A percentile compares a stretch with the other conserved stretches of the same genome.
phyloP scores from a whole-genome alignment of 345 rosid species.

The Viola odorata region DNA sequence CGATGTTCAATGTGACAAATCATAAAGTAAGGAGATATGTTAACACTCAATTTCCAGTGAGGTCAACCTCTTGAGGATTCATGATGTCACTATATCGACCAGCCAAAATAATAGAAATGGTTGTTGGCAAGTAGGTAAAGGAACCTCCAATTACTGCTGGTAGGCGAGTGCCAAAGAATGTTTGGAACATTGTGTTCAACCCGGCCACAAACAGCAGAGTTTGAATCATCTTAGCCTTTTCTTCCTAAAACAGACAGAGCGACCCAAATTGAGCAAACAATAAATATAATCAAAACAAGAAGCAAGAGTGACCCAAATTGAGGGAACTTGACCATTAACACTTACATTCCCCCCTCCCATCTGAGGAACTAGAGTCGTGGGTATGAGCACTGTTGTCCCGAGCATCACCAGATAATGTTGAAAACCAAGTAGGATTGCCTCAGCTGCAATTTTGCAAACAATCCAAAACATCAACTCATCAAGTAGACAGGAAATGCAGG shows the following conservation, averaged over 20 bases:
- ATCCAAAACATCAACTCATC: constrained; percentile 7
- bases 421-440: constrained; percentile 87
- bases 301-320: not conserved
- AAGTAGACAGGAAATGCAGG: constrained; percentile 2
- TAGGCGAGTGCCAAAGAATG: constrained; percentile 77
- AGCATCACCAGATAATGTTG: constrained; percentile 98
- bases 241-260: constrained; percentile 42
- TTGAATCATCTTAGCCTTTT: constrained; percentile 91
- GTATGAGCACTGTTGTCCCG: constrained; percentile 87
- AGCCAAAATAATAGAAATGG: constrained; percentile 81
- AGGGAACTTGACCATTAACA: constrained; percentile 1
- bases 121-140: constrained; percentile 69
- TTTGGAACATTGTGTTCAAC: constrained; percentile 67
- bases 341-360: constrained; percentile 98
- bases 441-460: constrained; percentile 53
- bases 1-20: not conserved
- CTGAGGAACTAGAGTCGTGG: constrained; percentile 73
- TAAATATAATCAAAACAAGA: constrained; percentile 15
- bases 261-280: constrained; percentile 4
- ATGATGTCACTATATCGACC: constrained; percentile 68
- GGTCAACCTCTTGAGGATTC: constrained; percentile 80
- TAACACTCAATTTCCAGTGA: not conserved
- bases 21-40: not conserved
- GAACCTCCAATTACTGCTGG: constrained; percentile 94
- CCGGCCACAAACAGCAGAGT: constrained; percentile 93